These are phyloP conservation scores for Corymbia maculata DNA, from an alignment of 345 rosid species.

Conservation along the genomic window DNA sequence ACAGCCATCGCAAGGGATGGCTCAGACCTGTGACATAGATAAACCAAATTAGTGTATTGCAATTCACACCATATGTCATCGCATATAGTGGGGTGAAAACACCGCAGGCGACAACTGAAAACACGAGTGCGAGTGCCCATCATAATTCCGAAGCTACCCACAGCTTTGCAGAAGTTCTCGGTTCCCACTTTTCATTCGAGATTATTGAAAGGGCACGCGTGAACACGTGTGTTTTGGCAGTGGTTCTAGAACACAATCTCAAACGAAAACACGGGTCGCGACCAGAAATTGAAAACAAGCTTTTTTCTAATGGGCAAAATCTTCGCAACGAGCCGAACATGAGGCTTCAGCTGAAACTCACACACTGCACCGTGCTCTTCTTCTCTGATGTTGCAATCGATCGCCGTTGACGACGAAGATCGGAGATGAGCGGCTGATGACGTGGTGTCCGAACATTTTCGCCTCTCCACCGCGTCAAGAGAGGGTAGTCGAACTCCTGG, in stretches of 20 bases:
- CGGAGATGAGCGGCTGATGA: not conserved
- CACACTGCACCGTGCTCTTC: not conserved
- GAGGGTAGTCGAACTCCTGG: too few species aligned
- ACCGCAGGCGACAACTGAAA: too few species aligned
- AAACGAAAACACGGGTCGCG: not conserved
- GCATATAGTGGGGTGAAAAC: too few species aligned
- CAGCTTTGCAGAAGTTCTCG: not conserved
- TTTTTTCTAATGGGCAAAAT: not conserved
- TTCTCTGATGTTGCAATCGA: not conserved
- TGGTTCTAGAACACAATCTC: too few species aligned
- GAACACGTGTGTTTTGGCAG: too few species aligned
- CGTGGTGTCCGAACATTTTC: too few species aligned
- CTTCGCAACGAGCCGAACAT: not conserved
- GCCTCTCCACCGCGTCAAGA: too few species aligned
- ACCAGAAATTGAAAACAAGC: not conserved
- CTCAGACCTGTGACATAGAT: not conserved
- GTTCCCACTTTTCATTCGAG: not conserved
- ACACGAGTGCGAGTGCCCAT: not conserved
- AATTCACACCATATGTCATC: not conserved
- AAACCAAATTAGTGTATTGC: not conserved
- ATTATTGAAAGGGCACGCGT: not conserved
- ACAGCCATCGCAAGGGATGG: conserved; percentile 28
- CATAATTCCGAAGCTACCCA: not conserved
- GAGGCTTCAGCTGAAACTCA: not conserved
- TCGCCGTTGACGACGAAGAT: not conserved